These are phyloP conservation scores for Ustilago lituana DNA, from an alignment of 1,284 basidiomycete genomes.

Conservation along the genomic window DNA sequence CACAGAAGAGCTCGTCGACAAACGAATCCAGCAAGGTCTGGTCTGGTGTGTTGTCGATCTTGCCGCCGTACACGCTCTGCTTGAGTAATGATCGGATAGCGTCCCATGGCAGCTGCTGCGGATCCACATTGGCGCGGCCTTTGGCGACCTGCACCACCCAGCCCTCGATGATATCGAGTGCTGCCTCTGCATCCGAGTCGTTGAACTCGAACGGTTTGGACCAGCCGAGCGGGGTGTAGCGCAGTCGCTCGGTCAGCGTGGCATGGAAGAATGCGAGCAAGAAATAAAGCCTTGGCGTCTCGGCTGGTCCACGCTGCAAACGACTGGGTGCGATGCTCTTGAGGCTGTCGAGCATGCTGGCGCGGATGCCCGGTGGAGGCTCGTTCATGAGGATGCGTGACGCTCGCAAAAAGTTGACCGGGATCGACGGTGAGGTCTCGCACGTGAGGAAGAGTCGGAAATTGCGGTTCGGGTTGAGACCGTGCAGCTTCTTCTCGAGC, in stretches of 20 bases:
- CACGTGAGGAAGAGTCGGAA: conserved; percentile 65
- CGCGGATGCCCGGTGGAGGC: conserved; percentile 65
- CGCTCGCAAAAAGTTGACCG: conserved; percentile 62
- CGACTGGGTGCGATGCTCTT: conserved; percentile 49
- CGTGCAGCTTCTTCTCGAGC: conserved; percentile 63
- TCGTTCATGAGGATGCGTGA: conserved; percentile 66
- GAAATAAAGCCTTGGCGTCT: conserved; percentile 61
- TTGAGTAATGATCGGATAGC: conserved; percentile 62
- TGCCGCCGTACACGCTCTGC: conserved; percentile 64
- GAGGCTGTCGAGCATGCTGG: conserved; percentile 62
- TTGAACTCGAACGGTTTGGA: conserved; percentile 65
- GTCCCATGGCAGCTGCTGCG: conserved; percentile 63
- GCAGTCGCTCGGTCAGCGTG: conserved; percentile 60
- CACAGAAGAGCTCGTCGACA: conserved; percentile 63
- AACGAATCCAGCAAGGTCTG: conserved; percentile 64
- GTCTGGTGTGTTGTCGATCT: conserved; percentile 63
- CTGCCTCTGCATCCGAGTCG: conserved; percentile 64
- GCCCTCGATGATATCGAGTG: conserved; percentile 61
- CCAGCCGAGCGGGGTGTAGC: conserved; percentile 66
- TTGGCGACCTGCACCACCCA: conserved; percentile 60
- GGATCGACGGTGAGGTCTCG: conserved; percentile 64
- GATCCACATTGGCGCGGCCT: conserved; percentile 58
- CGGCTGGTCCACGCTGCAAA: conserved; percentile 58
- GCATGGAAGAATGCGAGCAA: conserved; percentile 65
- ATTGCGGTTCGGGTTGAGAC: conserved; percentile 57